A percentile compares a stretch with the other conserved stretches of the same genome.
phyloP scores from a whole-genome alignment of 768 basidiomycete genomes.

The Gelatoporia subvermispora region DNA sequence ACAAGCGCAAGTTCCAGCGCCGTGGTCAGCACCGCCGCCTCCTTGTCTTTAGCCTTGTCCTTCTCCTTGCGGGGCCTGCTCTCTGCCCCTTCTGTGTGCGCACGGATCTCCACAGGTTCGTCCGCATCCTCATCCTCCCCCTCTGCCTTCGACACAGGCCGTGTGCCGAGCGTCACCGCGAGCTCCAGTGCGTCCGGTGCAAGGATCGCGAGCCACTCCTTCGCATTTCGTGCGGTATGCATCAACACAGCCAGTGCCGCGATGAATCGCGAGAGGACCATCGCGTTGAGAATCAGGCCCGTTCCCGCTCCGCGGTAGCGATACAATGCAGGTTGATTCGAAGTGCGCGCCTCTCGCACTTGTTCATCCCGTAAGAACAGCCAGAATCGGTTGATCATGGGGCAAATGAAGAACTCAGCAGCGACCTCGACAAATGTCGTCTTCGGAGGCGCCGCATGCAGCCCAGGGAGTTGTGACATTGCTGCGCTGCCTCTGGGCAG shows the following conservation, averaged over 20 bases:
- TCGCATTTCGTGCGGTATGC: conserved; percentile 76
- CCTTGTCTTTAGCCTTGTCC: conserved; percentile 33
- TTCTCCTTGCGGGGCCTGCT: neutral
- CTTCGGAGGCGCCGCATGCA: conserved; percentile 4
- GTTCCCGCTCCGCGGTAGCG: conserved; percentile 73
- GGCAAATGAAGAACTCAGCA: conserved; percentile 84
- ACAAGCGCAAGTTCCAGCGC: conserved; percentile 77
- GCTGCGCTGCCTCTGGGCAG: conserved; percentile 21
- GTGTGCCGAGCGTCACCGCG: conserved; percentile 72
- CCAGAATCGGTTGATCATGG: conserved; percentile 94
- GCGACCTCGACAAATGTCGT: conserved; percentile 65
- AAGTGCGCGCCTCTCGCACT: conserved; percentile 66
- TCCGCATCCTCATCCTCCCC: conserved; percentile 26
- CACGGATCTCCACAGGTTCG: neutral
- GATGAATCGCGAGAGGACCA: conserved; percentile 73
- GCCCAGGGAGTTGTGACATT: conserved; percentile 5
- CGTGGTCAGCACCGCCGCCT: conserved; percentile 69
- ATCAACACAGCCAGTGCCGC: conserved; percentile 73
- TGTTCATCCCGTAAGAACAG: conserved; percentile 84
- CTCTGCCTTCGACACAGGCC: conserved; percentile 45
- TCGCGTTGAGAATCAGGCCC: conserved; percentile 74
- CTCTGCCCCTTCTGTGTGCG: too few species aligned
- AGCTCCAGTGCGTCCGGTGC: conserved; percentile 82
- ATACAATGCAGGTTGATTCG: conserved; percentile 45
- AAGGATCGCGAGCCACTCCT: conserved; percentile 75